Base-by-base conservation (phyloP, 495 filamentous ascomycete species). In the Aspergillus sclerotiicarbonarius region DNA sequence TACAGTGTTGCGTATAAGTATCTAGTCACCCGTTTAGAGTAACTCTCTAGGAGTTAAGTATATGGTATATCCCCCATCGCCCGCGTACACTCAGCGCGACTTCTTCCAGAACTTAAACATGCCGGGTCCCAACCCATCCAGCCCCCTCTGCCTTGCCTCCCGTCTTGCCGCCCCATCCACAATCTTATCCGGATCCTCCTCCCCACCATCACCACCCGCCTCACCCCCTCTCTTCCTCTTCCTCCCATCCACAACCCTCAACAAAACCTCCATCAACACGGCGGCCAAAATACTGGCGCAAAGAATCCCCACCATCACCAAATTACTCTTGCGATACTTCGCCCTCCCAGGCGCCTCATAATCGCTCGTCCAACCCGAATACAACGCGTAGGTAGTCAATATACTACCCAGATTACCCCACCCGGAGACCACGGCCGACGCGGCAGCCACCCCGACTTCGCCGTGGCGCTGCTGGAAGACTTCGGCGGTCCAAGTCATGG, bases 401-500 rank as follows among this genome's bases (percentile, higher is more conserved):
- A 96, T 90, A 60, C 84, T 88, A 43, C 91, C 91, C 29, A 92
- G 74, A 62, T 96, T 96, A 0, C 91, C 91, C 46, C 91, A 80
- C 0, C 91, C 91, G 0, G 89, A 92, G 12, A 96, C 91, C 4
- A 95, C 76, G 3, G 91, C 92, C 1, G 87, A 85, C 1, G 91
- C 91, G 41, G 91, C 88, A n/a, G 91, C 91, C 4, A 96, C 92
- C 53, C 91, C 91, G 33, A 96, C 90, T 72, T 96, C 91, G 31
- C 92, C 89, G 64, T 96, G 91, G 4, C 91, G 87, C 18, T 79
- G 84, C 70, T 96, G 91, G 78, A 96, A 96, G 57, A 95, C 88
- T 70, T 95, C 90, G 58, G 83, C 88, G 7, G 91, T 91, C 91
- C 91, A 96, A 55, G 91, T 87, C 91, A 96, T 96, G 66, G 86